These are phyloP conservation scores for Amanita inopinata DNA, from an alignment of 768 basidiomycete genomes.

Conservation along the genomic window DNA sequence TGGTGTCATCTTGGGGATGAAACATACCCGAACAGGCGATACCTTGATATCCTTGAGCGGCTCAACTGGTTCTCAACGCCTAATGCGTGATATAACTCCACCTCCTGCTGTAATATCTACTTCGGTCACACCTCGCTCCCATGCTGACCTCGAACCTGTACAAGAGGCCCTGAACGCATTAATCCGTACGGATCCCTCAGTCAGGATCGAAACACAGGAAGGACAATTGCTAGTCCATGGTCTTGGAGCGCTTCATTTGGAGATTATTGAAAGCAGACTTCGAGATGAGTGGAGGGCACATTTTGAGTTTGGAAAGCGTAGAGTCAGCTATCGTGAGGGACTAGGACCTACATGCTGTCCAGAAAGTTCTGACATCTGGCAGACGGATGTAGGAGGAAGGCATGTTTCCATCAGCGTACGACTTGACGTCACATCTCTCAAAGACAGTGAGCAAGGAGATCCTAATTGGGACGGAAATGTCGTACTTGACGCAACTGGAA, in stretches of 20 bases:
- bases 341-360: conserved; percentile 24
- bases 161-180: conserved; percentile 66
- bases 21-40: conserved; percentile 80
- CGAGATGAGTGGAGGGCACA: conserved; percentile 70
- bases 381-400: conserved; percentile 54
- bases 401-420: conserved; percentile 38
- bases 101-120: conserved; percentile 83
- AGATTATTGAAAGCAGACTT: conserved; percentile 77
- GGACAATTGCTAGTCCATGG: conserved; percentile 81
- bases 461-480: conserved; percentile 71
- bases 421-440: conserved; percentile 45
- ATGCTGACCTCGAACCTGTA: conserved; percentile 69
- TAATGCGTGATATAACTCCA: conserved; percentile 56
- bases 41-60: conserved; percentile 56
- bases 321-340: conserved; percentile 75
- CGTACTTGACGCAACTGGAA: conserved; percentile 46
- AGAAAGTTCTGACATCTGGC: conserved; percentile 39
- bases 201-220: conserved; percentile 70
- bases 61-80: conserved; percentile 26
- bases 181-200: conserved; percentile 83
- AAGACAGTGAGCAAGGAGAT: conserved; percentile 49
- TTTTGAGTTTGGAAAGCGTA: conserved; percentile 68
- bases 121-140: conserved; percentile 71
- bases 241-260: conserved; percentile 79
- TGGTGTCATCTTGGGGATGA: conserved; percentile 77